These are phyloP conservation scores for Calonectria crousiana DNA, from an alignment of 2,329 filamentous ascomycete species.

Conservation along the genomic window DNA sequence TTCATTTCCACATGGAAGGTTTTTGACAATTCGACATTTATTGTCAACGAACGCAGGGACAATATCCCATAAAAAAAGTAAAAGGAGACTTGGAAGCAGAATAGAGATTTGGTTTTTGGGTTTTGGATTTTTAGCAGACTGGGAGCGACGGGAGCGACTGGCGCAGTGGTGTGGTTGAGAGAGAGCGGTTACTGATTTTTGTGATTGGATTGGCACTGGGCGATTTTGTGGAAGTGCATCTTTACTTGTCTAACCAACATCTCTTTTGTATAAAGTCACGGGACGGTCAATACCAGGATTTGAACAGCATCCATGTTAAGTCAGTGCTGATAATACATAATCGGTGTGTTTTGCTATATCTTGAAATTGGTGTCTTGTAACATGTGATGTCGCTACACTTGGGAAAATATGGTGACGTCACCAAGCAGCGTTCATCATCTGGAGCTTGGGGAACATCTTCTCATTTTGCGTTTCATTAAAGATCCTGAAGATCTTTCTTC, in stretches of 20 bases:
- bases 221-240: neutral
- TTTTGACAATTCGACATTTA: neutral
- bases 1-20: neutral
- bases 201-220: neutral
- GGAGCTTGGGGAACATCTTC: neutral
- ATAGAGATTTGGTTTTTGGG: neutral
- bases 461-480: neutral
- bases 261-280: constrained; percentile 3
- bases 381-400: neutral
- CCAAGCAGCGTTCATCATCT: neutral
- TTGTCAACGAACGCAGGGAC: constrained; percentile 9
- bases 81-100: neutral
- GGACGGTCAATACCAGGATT: neutral
- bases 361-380: neutral
- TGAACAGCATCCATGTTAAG: neutral
- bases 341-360: neutral
- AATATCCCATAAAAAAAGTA: constrained; percentile 8
- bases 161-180: constrained; percentile 24
- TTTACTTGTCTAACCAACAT: neutral
- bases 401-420: constrained; percentile 31
- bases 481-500: neutral
- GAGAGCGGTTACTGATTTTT: constrained; percentile 31
- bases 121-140: constrained; percentile 13
- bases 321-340: constrained; percentile 18
- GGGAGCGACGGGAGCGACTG: constrained; percentile 15